phyloP scores from a whole-genome alignment of 257 asterid genomes.

The Lavandula angustifolia region DNA sequence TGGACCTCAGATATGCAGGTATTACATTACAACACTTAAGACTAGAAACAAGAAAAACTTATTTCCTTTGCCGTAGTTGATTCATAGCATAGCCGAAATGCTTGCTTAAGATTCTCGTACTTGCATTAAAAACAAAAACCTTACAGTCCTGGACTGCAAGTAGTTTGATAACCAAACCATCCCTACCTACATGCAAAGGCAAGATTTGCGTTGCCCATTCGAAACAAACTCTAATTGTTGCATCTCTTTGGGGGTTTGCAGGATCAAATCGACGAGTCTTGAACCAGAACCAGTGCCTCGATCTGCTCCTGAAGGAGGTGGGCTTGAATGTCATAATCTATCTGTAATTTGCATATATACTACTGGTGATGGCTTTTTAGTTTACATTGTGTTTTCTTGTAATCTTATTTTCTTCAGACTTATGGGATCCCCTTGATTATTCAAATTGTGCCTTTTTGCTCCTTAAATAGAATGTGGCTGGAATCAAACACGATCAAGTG shows the following conservation, averaged over 20 bases:
- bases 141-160: background rate
- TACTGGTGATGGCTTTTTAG: conserved; percentile 21
- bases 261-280: conserved; percentile 62
- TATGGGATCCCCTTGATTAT: conserved; percentile 17
- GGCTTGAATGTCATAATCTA: conserved; percentile 49
- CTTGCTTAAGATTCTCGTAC: background rate
- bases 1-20: conserved; percentile 86
- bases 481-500: background rate
- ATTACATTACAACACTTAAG: conserved; percentile 12
- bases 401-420: conserved; percentile 25
- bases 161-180: background rate
- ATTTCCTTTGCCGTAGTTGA: background rate
- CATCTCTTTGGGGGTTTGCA: conserved; percentile 34
- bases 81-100: background rate
- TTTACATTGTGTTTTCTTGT: conserved; percentile 16
- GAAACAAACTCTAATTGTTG: conserved; percentile 7
- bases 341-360: conserved; percentile 46
- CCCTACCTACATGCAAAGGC: no score
- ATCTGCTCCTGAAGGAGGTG: conserved; percentile 49
- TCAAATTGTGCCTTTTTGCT: conserved; percentile 9
- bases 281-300: conserved; percentile 28
- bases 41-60: background rate
- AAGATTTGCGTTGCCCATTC: background rate
- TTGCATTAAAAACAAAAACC: no score
- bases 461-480: conserved; percentile 15